Evolutionary conservation across 208 protist genomes (phyloP), one percentile per base, ranked within the genome.

Genomic region (Trypanosoma cruzi): DNA sequence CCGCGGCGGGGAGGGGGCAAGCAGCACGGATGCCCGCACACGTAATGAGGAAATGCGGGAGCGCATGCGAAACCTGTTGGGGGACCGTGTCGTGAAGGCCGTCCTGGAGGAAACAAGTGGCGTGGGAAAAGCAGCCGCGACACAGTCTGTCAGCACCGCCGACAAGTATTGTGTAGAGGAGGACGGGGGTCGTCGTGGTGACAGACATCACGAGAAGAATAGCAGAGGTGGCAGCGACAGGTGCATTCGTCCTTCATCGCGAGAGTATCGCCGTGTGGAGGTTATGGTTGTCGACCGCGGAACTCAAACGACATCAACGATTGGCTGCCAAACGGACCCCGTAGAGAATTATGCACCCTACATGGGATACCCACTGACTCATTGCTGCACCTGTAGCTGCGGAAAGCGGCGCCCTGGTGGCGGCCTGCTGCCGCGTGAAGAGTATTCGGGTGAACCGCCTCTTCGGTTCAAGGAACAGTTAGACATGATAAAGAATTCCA

Each of bases 241-340:
- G 55, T 52, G 14, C 14, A 5, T 18, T 37, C 18, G 1, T 4
- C 10, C 8, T 13, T 49, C 60, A 20, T 7, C 16, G 5, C n/a
- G 24, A 13, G 20, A n/a, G 37, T 53, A 64, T 26, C 85, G 82
- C 60, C 72, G 78, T 29, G 79, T 94, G n/a, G 81, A 94, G 44
- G 83, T 94, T 22, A 90, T 88, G 85, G 81, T 94, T 28, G 84
- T 90, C 10, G 90, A 95, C 71, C 82, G 90, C 31, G 90, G 90
- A 7, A 95, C 90, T 18, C 90, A 95, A 66, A 95, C 90, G 3
- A 79, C 86, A 13, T 82, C 73, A 10, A 92, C 85, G 20, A 74
- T 84, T 4, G 75, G 76, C 3, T 86, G 79, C 55, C 90, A 95
- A 64, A 95, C 90, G n/a, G 90, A 95, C 22, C 79, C 86, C 20